Evolutionary conservation across 2,329 filamentous ascomycete species (phyloP).

Genomic region (Pseudogymnoascus verrucosus): DNA sequence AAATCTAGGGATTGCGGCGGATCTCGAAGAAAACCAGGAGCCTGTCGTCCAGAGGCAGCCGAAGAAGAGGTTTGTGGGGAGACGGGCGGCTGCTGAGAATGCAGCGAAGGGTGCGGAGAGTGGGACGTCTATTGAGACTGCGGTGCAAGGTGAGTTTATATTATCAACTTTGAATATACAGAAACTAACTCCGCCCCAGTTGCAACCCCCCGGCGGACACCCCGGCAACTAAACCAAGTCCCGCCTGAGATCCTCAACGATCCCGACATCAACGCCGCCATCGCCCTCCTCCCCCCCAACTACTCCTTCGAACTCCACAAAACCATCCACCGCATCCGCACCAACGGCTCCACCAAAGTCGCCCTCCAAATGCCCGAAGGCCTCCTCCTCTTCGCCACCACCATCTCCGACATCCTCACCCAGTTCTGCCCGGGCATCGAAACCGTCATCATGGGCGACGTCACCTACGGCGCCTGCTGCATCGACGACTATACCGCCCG

Average conservation of each 20-base stretch:
- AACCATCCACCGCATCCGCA: slow-evolving; percentile 88
- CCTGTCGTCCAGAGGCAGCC: slow-evolving; percentile 55
- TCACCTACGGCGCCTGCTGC: slow-evolving; percentile 96
- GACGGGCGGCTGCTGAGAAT: slow-evolving; percentile 62
- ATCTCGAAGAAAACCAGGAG: slow-evolving; percentile 51
- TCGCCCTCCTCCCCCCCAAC: slow-evolving; percentile 81
- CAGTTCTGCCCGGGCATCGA: slow-evolving; percentile 89
- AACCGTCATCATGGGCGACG: slow-evolving; percentile 97
- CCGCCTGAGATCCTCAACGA: slow-evolving; percentile 82
- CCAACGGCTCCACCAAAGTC: slow-evolving; percentile 68
- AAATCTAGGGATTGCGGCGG: slow-evolving; percentile 61
- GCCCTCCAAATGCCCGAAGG: slow-evolving; percentile 98
- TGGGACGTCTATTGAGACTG: slow-evolving; percentile 42
- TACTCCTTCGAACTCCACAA: slow-evolving; percentile 99
- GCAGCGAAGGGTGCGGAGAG: slow-evolving; percentile 33
- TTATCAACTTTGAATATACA: neutral
- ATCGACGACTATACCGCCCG: slow-evolving; percentile 97
- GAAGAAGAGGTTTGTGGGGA: slow-evolving; percentile 86
- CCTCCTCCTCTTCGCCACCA: slow-evolving; percentile 89
- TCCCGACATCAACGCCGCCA: slow-evolving; percentile 75
- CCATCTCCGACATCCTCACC: slow-evolving; percentile 90
- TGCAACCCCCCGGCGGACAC: slow-evolving; percentile 56
- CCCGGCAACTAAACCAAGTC: slow-evolving; percentile 83
- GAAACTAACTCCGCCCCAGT: neutral
- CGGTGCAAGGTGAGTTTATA: slow-evolving; percentile 53